These are phyloP conservation scores for Populus tremula DNA, from an alignment of 345 rosid species.

Conservation along the genomic window DNA sequence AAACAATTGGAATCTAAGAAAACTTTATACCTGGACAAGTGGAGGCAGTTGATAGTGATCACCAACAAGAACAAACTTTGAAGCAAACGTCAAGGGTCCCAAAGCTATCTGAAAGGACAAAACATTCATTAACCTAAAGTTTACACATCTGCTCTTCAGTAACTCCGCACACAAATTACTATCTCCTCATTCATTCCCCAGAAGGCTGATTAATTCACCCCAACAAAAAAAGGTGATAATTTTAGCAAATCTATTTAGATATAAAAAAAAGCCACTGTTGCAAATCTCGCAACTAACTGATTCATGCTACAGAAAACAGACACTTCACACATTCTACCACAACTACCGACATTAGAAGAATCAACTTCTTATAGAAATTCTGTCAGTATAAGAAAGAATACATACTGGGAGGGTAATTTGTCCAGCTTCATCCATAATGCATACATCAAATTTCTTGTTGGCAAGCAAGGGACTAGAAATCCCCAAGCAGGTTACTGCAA, in stretches of 20 bases:
- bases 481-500: constrained; percentile 91
- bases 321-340: no score
- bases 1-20: neutral
- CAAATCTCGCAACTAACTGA: neutral
- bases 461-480: constrained; percentile 81
- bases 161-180: neutral
- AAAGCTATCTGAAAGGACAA: constrained; percentile 61
- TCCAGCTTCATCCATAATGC: constrained; percentile 99
- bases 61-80: constrained; percentile 91
- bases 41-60: constrained; percentile 99
- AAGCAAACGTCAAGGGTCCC: constrained; percentile 88
- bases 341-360: no score
- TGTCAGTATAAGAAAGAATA: constrained; percentile 19
- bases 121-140: neutral
- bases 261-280: neutral
- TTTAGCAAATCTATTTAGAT: neutral
- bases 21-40: constrained; percentile 65
- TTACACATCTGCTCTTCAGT: neutral
- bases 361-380: neutral
- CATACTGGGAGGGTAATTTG: constrained; percentile 90
- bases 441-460: constrained; percentile 80
- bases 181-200: neutral
- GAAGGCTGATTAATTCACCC: neutral
- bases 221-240: neutral
- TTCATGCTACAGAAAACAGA: neutral